phyloP scores from a whole-genome alignment of 1,284 basidiomycete species.

The Spongiforma sp. region DNA sequence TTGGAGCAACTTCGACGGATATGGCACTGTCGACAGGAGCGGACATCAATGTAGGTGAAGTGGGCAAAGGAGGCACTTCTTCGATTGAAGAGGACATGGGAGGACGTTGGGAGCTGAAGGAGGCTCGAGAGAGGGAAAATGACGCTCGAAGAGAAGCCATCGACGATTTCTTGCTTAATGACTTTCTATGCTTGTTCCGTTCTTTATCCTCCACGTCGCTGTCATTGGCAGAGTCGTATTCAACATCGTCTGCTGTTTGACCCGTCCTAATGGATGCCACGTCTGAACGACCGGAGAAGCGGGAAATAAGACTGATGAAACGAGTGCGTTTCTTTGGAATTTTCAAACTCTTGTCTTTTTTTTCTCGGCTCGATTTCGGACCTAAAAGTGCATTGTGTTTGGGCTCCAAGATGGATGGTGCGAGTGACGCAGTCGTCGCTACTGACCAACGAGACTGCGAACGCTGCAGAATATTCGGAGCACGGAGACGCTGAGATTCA shows the following conservation, averaged over 20 bases:
- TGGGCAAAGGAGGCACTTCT: conserved; percentile 35
- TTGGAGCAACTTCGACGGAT: conserved; percentile 12
- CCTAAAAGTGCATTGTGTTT: conserved; percentile 2
- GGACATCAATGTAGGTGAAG: conserved; percentile 24
- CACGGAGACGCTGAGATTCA: conserved; percentile 15
- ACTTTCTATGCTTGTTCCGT: conserved; percentile 22
- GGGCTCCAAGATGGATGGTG: conserved; percentile 17
- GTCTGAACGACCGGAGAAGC: conserved; percentile 34
- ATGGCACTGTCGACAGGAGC: conserved; percentile 2
- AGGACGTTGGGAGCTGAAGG: conserved; percentile 36
- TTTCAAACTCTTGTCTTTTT: conserved; percentile 31
- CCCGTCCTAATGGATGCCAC: conserved; percentile 6
- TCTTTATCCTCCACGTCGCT: conserved; percentile 25
- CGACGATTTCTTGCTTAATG: conserved; percentile 33
- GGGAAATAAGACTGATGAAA: conserved; percentile 40
- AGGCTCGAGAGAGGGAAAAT: conserved; percentile 38
- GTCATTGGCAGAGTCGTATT: conserved; percentile 32
- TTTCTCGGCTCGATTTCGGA: conserved; percentile 15
- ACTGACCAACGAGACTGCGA: conserved; percentile 32
- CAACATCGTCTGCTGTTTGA: conserved; percentile 12
- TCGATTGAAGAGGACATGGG: conserved; percentile 21
- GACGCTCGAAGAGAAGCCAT: conserved; percentile 36
- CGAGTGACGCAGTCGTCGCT: conserved; percentile 6
- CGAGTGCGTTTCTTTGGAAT: conserved; percentile 36
- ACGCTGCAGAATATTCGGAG: conserved; percentile 10